Evolutionary conservation across 2,329 filamentous ascomycete genomes (phyloP).

Genomic region (Lasiodiplodia hormozganensis): DNA sequence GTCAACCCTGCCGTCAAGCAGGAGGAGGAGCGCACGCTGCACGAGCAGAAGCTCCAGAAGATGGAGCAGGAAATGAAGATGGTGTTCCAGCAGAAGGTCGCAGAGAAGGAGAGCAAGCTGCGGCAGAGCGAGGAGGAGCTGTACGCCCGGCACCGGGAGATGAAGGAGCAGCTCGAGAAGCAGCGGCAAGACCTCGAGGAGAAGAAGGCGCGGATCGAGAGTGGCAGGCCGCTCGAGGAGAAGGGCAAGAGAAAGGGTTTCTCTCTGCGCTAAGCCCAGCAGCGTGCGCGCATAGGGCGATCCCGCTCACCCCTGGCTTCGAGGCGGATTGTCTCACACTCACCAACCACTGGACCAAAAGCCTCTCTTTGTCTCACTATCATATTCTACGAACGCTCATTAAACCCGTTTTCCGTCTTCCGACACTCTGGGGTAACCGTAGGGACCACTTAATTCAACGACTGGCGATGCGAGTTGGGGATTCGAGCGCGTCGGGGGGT

Average conservation of each 20-base stretch:
- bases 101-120: conserved; percentile 99
- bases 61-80: conserved; percentile 99
- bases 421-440: conserved; percentile 46
- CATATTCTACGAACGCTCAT: conserved; percentile 39
- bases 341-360: conserved; percentile 33
- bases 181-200: conserved; percentile 95
- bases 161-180: conserved; percentile 99
- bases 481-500: conserved; percentile 32
- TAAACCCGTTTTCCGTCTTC: conserved; percentile 48
- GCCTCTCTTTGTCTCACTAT: conserved; percentile 39
- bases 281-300: conserved; percentile 1
- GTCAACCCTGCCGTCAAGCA: conserved; percentile 99
- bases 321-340: conserved; percentile 38
- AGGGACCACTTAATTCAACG: conserved; percentile 45
- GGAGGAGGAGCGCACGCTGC: conserved; percentile 95
- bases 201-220: conserved; percentile 96
- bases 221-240: conserved; percentile 93
- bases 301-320: conserved; percentile 21
- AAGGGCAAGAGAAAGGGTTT: conserved; percentile 99
- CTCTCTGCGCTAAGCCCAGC: conserved; percentile 79
- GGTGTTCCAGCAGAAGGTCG: conserved; percentile 99
- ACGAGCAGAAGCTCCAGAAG: conserved; percentile 99
- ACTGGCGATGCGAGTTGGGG: conserved; percentile 39
- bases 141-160: conserved; percentile 96
- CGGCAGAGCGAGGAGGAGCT: conserved; percentile 99